These are phyloP conservation scores for Fusarium pilosicola DNA, from an alignment of 2,329 filamentous ascomycete genomes.

Conservation along the genomic window DNA sequence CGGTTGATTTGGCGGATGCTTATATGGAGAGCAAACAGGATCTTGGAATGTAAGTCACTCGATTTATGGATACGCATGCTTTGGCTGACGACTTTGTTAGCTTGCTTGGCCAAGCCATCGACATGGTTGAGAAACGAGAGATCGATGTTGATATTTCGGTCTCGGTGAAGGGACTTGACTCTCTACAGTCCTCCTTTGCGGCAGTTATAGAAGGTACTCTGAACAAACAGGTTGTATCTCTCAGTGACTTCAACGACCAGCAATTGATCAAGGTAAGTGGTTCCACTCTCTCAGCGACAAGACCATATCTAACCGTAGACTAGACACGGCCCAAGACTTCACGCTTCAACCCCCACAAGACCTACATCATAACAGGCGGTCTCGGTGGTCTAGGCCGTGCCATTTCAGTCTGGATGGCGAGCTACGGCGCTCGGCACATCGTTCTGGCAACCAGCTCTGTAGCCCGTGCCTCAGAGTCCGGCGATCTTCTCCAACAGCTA, in stretches of 20 bases:
- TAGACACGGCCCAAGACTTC: constrained; percentile 34
- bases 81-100: constrained; percentile 8
- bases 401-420: constrained; percentile 41
- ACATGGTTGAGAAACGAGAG: constrained; percentile 18
- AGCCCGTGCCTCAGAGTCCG: constrained; percentile 20
- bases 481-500: constrained; percentile 32
- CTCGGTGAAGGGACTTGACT: constrained; percentile 20
- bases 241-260: neutral
- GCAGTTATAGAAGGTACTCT: neutral
- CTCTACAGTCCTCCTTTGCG: constrained; percentile 16
- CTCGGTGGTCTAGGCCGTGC: constrained; percentile 39
- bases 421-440: constrained; percentile 36
- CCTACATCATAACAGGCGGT: constrained; percentile 40
- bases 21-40: constrained; percentile 30
- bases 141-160: constrained; percentile 5
- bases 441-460: constrained; percentile 38
- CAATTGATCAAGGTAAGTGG: constrained; percentile 28
- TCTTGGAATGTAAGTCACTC: constrained; percentile 21
- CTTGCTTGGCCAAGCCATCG: constrained; percentile 18
- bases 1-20: constrained; percentile 33
- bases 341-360: constrained; percentile 26
- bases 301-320: neutral
- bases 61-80: too few species aligned
- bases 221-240: constrained; percentile 30
- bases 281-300: neutral